phyloP scores from a whole-genome alignment of 192 early-diverging fungal genomes.

The Coemansia sp. region DNA sequence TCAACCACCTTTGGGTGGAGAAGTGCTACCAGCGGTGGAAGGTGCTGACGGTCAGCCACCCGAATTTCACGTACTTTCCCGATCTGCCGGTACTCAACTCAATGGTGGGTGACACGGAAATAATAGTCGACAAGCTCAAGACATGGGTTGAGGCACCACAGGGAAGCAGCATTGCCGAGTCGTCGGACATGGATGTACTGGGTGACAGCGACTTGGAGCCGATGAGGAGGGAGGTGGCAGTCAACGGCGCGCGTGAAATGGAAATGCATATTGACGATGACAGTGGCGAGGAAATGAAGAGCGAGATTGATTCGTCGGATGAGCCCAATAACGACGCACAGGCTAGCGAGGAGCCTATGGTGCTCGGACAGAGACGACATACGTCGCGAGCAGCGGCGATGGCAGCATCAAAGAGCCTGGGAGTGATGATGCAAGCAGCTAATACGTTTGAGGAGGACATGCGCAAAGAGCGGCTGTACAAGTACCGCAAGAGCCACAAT shows the following conservation, averaged over 20 bases:
- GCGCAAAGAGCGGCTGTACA: conserved; percentile 50
- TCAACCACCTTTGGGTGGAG: conserved; percentile 90
- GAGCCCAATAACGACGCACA: background rate
- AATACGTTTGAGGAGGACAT: conserved; percentile 58
- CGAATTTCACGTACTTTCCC: conserved; percentile 59
- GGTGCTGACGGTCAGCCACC: conserved; percentile 57
- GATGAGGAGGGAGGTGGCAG: background rate
- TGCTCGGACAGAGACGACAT: conserved; percentile 35
- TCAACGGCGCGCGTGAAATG: background rate
- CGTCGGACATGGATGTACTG: conserved; percentile 45
- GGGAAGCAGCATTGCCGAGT: conserved; percentile 38
- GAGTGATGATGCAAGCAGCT: conserved; percentile 56
- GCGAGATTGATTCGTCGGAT: conserved; percentile 30
- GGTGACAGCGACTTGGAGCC: conserved; percentile 41
- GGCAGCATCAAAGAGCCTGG: conserved; percentile 48
- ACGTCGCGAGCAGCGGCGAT: conserved; percentile 54
- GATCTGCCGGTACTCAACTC: conserved; percentile 51
- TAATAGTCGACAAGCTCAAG: conserved; percentile 36
- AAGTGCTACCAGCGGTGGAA: conserved; percentile 67
- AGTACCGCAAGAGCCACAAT: conserved; percentile 31
- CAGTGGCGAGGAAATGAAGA: conserved; percentile 23
- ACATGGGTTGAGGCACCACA: conserved; percentile 42
- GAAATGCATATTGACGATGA: background rate
- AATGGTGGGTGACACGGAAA: conserved; percentile 57
- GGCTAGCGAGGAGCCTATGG: background rate